A percentile compares a stretch with the other conserved stretches of the same genome.
Evolutionary conservation across 805 yeast species (phyloP).

Genomic region (Tetrapisispora taiwanensis): DNA sequence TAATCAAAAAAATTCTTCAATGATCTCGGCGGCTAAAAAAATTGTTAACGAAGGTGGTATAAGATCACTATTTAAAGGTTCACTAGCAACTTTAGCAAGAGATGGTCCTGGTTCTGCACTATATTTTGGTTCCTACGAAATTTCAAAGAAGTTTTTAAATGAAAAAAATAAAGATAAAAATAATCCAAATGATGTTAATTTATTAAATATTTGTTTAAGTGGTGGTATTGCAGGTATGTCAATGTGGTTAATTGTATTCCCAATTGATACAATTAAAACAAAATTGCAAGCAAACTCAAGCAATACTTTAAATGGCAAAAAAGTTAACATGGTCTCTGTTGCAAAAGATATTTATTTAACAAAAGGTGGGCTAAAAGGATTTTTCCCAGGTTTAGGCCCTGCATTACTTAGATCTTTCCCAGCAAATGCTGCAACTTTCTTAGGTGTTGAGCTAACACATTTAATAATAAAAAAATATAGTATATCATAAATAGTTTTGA

Average conservation of each 20-base stretch:
- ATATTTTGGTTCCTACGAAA: constrained; percentile 91
- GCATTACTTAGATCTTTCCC: constrained; percentile 93
- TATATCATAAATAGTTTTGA: background rate
- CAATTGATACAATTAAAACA: constrained; percentile 83
- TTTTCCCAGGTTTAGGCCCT: constrained; percentile 97
- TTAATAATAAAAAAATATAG: constrained; percentile 29
- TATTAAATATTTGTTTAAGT: constrained; percentile 70
- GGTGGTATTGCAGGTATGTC: constrained; percentile 96
- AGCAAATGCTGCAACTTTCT: constrained; percentile 97
- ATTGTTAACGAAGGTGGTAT: constrained; percentile 75
- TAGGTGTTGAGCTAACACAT: constrained; percentile 82
- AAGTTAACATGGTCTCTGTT: constrained; percentile 41
- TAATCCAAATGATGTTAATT: constrained; percentile 48
- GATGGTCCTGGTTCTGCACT: constrained; percentile 97
- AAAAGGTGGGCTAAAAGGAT: constrained; percentile 76
- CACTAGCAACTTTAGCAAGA: constrained; percentile 84
- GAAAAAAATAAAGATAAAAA: constrained; percentile 21
- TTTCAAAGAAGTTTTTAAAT: constrained; percentile 54
- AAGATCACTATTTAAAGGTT: constrained; percentile 79
- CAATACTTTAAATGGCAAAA: constrained; percentile 8
- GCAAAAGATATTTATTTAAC: constrained; percentile 52
- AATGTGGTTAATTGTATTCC: constrained; percentile 96
- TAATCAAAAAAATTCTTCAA: background rate
- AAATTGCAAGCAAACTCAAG: constrained; percentile 29
- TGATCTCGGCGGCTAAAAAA: constrained; percentile 42